Conservation (phyloP, 2,329 filamentous ascomycete genomes). For the Scortechinia acanthostroma region DNA sequence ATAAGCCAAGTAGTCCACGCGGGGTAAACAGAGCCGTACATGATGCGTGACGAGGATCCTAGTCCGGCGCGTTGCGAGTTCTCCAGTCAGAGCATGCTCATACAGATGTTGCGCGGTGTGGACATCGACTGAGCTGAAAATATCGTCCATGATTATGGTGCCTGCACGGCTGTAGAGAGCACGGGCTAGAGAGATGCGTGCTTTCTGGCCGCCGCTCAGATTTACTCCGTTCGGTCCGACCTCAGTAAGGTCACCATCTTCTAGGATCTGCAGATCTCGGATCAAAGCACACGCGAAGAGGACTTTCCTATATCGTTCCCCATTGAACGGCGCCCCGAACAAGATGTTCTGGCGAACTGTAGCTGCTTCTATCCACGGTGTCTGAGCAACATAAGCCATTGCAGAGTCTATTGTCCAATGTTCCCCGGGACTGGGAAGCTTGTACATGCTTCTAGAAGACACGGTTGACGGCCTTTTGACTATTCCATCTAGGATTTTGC, state of each 20-base stretch:
- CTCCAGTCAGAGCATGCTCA: neutral
- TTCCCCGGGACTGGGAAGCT: constrained; percentile 8
- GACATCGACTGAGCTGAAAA: neutral
- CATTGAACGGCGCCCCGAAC: constrained; percentile 29
- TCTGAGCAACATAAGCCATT: constrained; percentile 35
- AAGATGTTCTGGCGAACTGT: constrained; percentile 34
- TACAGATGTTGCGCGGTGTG: neutral
- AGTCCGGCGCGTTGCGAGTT: neutral
- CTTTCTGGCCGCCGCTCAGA: constrained; percentile 35
- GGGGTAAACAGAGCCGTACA: neutral
- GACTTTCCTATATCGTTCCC: constrained; percentile 31
- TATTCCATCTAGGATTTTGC: neutral
- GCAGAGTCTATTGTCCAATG: constrained; percentile 25
- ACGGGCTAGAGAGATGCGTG: constrained; percentile 33
- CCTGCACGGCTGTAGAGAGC: constrained; percentile 33
- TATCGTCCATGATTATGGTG: constrained; percentile 22
- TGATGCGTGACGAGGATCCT: neutral
- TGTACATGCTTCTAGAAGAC: constrained; percentile 10
- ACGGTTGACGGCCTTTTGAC: no score
- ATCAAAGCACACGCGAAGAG: constrained; percentile 33
- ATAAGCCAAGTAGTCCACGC: neutral
- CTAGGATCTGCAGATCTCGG: constrained; percentile 31
- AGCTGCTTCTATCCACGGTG: constrained; percentile 36
- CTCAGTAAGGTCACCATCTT: constrained; percentile 31
- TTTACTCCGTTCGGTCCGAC: constrained; percentile 32